Base-by-base conservation (phyloP, 139 green algal genomes). In the Closterium sp. region DNA sequence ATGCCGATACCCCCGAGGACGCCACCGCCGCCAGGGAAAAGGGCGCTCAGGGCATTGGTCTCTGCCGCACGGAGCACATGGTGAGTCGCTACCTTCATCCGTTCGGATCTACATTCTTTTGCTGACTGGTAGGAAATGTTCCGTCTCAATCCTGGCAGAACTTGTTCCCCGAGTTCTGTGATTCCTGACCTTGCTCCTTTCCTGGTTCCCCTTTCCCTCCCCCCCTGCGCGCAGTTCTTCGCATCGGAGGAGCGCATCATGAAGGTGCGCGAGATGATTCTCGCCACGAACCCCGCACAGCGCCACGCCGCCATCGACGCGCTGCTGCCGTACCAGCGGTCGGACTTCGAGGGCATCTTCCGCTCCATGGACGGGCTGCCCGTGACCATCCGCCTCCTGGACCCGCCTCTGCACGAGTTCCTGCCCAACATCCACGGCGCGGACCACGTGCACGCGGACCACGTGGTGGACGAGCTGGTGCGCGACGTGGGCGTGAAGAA, bases 371-470 rank as follows among this genome's bases (percentile, higher is more conserved):
- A 91, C 33, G 97, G 97, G 43, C 90, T 97, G 81, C 97, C 97
- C 0, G 97, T 99, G 31, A 99, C 97, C 84, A 96, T 99, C 85
- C 96, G 97, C 4, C 95, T 99, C 93, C 96, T 99, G 88, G 97
- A 99, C 94, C 97, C 97, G 1, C 97, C 97, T 3, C 96, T 99
- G 93, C 97, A 99, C 94, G 97, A 99, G 96, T 99, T 99, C 94
- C 92, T 99, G 90, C 97, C 97, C 55, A 76, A 5, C 55, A 76
- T 76, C 55, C 55, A 76, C 55, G 55, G 55, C 55, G 93, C 97
- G 95, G 95, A 76, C 55, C 55, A 76, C 55, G 55, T 76, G 55
- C 55, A 76, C 55, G 55, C 55, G 12, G 55, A 76, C 55, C 55
- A 30, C 84, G 84, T 86, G 84, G 84, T 34, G 84, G 84, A 33